Conservation (phyloP, 176 grass and related monocot genomes). For the Paspalum notatum region DNA sequence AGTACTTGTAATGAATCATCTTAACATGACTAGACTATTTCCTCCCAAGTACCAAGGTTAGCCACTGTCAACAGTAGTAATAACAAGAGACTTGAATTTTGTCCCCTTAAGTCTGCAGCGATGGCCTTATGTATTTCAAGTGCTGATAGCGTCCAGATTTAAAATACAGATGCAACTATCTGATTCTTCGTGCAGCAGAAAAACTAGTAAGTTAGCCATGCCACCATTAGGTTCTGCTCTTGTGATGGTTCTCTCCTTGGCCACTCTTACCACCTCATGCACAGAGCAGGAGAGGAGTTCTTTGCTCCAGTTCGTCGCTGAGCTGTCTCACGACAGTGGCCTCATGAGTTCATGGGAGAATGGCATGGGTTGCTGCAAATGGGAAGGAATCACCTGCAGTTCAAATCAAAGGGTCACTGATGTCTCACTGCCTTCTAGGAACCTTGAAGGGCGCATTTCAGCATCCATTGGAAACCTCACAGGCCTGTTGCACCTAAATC, state of each 20-base stretch:
- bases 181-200: neutral
- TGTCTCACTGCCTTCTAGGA: neutral
- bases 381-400: slow-evolving; percentile 39
- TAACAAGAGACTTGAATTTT: too few relatives aligned
- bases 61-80: too few relatives aligned
- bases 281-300: slow-evolving; percentile 24
- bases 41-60: too few relatives aligned
- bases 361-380: slow-evolving; percentile 24
- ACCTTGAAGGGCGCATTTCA: slow-evolving; percentile 36
- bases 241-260: neutral
- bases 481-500: neutral
- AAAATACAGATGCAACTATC: too few relatives aligned
- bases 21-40: too few relatives aligned
- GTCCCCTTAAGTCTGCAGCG: too few relatives aligned
- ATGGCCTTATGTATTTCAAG: too few relatives aligned
- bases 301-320: slow-evolving; percentile 28
- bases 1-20: too few relatives aligned
- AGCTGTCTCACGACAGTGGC: neutral
- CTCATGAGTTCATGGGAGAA: slow-evolving; percentile 2
- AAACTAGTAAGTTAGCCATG: neutral
- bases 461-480: slow-evolving; percentile 33
- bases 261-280: slow-evolving; percentile 4
- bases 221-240: neutral
- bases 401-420: neutral
- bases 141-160: too few relatives aligned